phyloP scores from a whole-genome alignment of 2,329 filamentous ascomycete genomes.

The Penicillium glabrum region DNA sequence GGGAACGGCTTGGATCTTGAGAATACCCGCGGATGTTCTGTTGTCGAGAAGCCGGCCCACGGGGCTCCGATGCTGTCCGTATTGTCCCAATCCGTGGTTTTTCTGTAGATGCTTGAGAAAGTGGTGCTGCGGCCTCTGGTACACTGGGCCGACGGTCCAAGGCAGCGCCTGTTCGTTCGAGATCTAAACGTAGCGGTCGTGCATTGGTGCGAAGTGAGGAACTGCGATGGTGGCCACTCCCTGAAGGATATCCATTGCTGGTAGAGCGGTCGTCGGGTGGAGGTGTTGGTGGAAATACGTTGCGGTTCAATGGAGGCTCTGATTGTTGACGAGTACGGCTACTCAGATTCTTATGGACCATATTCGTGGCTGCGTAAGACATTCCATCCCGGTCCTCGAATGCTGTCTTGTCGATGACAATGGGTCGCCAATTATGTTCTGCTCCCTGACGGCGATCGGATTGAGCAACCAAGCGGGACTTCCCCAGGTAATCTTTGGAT shows the following conservation, averaged over 20 bases:
- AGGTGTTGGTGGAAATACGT: constrained; percentile 95
- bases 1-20: constrained; percentile 28
- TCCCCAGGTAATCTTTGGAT: constrained; percentile 95
- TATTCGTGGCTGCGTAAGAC: constrained; percentile 87
- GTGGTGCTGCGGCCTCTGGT: constrained; percentile 4
- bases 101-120: constrained; percentile 19
- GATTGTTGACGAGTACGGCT: constrained; percentile 78
- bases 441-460: constrained; percentile 65
- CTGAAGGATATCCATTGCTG: constrained; percentile 31
- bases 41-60: constrained; percentile 42
- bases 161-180: constrained; percentile 29
- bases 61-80: constrained; percentile 54
- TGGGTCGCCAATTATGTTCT: constrained; percentile 79
- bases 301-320: constrained; percentile 74
- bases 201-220: constrained; percentile 50
- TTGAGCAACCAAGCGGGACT: constrained; percentile 88
- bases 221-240: constrained; percentile 36
- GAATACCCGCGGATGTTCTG: constrained; percentile 28
- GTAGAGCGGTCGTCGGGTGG: constrained; percentile 82
- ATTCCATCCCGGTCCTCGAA: constrained; percentile 82
- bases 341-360: constrained; percentile 81
- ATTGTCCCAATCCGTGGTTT: constrained; percentile 48
- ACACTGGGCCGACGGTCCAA: constrained; percentile 34
- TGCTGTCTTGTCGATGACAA: constrained; percentile 53
- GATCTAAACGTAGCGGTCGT: constrained; percentile 47